phyloP scores from a whole-genome alignment of 306 rosid species.

The Lablab purpureus region DNA sequence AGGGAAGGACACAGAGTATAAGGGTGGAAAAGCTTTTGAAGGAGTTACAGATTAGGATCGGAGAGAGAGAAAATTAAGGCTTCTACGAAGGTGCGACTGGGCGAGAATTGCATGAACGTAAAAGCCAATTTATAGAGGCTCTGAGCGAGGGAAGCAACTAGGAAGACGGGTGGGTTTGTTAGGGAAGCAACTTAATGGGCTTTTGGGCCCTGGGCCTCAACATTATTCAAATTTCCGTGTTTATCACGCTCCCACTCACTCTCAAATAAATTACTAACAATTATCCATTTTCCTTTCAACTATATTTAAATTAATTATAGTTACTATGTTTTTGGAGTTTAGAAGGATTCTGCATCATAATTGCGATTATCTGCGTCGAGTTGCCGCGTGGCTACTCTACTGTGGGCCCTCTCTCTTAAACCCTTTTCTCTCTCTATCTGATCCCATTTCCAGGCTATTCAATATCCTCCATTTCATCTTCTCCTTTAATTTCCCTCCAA shows the following conservation, averaged over 20 bases:
- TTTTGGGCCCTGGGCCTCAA: constrained; percentile 43
- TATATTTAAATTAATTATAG: background rate
- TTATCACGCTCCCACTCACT: background rate
- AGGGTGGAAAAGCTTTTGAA: background rate
- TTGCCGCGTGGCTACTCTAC: constrained; percentile 64
- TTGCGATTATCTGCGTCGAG: constrained; percentile 58
- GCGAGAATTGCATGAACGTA: constrained; percentile 79
- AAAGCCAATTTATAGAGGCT: constrained; percentile 56
- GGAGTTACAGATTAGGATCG: background rate
- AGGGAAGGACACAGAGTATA: background rate
- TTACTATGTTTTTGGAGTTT: background rate
- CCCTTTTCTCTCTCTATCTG: background rate
- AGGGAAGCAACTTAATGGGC: background rate
- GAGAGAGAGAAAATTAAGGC: background rate
- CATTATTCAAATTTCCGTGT: constrained; percentile 40
- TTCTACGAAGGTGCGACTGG: constrained; percentile 47
- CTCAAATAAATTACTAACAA: background rate
- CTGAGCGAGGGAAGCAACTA: background rate
- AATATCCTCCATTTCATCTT: background rate
- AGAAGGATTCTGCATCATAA: background rate
- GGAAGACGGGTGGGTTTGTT: constrained; percentile 1
- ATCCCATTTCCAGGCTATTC: background rate
- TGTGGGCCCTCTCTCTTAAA: constrained; percentile 38
- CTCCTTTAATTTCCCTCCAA: too few species aligned
- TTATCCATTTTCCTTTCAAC: background rate